A percentile compares a stretch with the other conserved stretches of the same genome.
Conservation (phyloP, 768 basidiomycete genomes). For the Coprinopsis cinerea region DNA sequence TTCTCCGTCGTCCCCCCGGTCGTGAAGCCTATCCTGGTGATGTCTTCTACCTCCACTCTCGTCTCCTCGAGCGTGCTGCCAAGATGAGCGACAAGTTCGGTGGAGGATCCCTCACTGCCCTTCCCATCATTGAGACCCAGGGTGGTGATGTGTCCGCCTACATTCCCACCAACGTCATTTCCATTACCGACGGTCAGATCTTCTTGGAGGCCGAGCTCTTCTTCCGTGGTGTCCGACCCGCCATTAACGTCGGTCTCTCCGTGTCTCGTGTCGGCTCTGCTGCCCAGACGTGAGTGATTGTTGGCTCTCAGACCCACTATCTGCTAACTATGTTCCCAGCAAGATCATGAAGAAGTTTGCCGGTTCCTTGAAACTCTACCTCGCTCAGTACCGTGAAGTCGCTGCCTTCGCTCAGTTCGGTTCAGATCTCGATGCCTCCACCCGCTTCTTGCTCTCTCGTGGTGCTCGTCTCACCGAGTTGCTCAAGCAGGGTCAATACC, state of each 20-base stretch:
- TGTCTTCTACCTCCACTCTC: conserved; percentile 99
- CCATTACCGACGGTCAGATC: conserved; percentile 99
- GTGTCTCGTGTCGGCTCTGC: conserved; percentile 99
- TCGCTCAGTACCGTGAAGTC: conserved; percentile 99
- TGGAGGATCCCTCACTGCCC: conserved; percentile 96
- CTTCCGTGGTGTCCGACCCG: conserved; percentile 99
- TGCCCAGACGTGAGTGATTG: conserved; percentile 85
- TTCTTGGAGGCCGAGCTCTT: conserved; percentile 99
- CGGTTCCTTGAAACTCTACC: conserved; percentile 98
- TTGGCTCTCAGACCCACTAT: neutral
- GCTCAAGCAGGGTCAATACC: conserved; percentile 97
- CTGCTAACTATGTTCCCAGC: conserved; percentile 27
- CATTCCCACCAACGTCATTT: conserved; percentile 96
- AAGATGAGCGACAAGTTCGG: conserved; percentile 99
- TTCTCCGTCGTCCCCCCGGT: conserved; percentile 99
- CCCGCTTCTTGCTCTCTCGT: conserved; percentile 95
- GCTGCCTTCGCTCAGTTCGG: conserved; percentile 99
- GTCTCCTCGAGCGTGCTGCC: conserved; percentile 99
- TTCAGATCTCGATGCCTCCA: conserved; percentile 99
- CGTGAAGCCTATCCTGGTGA: conserved; percentile 99
- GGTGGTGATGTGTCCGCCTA: conserved; percentile 99
- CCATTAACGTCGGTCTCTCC: conserved; percentile 99
- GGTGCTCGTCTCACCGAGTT: conserved; percentile 98
- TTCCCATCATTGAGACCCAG: conserved; percentile 99
- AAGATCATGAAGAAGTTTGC: conserved; percentile 99